These are phyloP conservation scores for Cryptococcus jaspeensis DNA, from an alignment of 1,284 basidiomycete genomes.

Conservation along the genomic window DNA sequence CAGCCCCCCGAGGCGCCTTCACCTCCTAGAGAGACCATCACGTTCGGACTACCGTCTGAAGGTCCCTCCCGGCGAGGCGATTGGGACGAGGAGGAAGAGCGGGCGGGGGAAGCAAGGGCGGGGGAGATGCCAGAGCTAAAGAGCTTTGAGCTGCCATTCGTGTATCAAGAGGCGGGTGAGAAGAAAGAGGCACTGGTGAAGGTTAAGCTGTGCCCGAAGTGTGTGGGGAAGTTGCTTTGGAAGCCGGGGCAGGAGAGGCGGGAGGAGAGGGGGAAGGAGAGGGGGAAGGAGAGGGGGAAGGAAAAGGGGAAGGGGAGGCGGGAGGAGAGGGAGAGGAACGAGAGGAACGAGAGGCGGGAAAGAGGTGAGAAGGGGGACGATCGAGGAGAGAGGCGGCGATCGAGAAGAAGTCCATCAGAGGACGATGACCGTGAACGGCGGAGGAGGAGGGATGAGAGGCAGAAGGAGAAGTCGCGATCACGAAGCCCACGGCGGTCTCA, in stretches of 20 bases:
- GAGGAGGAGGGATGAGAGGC: background rate
- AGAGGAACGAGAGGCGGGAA: background rate
- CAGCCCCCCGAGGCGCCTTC: constrained; percentile 1
- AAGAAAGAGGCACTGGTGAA: constrained; percentile 81
- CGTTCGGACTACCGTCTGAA: background rate
- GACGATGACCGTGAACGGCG: background rate
- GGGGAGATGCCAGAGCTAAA: constrained; percentile 53
- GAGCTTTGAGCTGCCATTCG: constrained; percentile 82
- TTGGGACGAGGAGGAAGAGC: constrained; percentile 7
- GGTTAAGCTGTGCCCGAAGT: constrained; percentile 74
- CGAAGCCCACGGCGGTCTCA: background rate
- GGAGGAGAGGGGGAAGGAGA: constrained; percentile 2
- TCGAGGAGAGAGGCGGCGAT: background rate
- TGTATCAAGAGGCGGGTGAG: constrained; percentile 74
- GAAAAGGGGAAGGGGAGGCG: background rate
- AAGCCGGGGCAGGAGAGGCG: constrained; percentile 61
- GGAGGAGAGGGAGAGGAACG: background rate
- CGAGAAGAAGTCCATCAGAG: background rate
- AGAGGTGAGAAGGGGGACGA: constrained; percentile 1
- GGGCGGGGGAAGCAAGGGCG: constrained; percentile 4
- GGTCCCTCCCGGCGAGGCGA: background rate
- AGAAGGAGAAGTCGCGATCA: background rate
- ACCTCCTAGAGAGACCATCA: background rate
- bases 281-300: constrained; percentile 1
- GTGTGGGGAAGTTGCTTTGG: constrained; percentile 79